phyloP scores from a whole-genome alignment of 352 stramenopile genomes.

The Globisporangium sylvaticum region DNA sequence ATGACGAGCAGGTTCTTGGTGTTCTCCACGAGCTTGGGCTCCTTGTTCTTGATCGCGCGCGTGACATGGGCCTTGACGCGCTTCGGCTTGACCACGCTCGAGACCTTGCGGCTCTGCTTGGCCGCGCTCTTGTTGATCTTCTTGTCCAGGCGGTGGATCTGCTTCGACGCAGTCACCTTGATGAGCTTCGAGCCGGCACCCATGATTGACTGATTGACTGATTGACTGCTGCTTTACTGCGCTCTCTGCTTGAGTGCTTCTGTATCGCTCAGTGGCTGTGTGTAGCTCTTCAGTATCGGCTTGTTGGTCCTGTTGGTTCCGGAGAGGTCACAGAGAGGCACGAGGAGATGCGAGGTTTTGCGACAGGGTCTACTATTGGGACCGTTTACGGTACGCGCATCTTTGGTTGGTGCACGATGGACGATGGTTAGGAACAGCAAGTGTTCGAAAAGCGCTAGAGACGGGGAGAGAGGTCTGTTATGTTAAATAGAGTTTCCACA shows the following conservation, averaged over 20 bases:
- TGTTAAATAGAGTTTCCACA: not conserved
- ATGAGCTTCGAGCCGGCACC: conserved; percentile 60
- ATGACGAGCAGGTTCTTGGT: conserved; percentile 89
- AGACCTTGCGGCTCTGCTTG: conserved; percentile 75
- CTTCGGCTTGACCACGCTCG: conserved; percentile 69
- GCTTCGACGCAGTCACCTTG: conserved; percentile 66
- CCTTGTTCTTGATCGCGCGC: conserved; percentile 84
- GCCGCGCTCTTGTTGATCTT: conserved; percentile 64
- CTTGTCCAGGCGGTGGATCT: conserved; percentile 54
- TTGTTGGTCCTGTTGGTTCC: conserved; percentile 8
- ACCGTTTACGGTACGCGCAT: not conserved
- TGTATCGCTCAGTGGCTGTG: not conserved
- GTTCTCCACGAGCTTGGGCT: conserved; percentile 91
- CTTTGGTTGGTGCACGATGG: conserved; percentile 45
- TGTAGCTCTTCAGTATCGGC: conserved; percentile 3
- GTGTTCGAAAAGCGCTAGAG: not conserved
- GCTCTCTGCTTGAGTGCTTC: not conserved
- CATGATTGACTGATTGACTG: conserved; percentile 43
- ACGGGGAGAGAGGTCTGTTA: not conserved
- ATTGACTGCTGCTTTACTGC: conserved; percentile 10
- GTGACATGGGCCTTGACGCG: conserved; percentile 77
- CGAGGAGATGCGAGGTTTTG: not conserved
- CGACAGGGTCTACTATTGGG: conserved; percentile 1
- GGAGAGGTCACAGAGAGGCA: conserved; percentile 4
- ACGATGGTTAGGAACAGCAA: conserved; percentile 11